Base-by-base conservation (phyloP, 2,329 filamentous ascomycete species). In the Penicillium sp. region DNA sequence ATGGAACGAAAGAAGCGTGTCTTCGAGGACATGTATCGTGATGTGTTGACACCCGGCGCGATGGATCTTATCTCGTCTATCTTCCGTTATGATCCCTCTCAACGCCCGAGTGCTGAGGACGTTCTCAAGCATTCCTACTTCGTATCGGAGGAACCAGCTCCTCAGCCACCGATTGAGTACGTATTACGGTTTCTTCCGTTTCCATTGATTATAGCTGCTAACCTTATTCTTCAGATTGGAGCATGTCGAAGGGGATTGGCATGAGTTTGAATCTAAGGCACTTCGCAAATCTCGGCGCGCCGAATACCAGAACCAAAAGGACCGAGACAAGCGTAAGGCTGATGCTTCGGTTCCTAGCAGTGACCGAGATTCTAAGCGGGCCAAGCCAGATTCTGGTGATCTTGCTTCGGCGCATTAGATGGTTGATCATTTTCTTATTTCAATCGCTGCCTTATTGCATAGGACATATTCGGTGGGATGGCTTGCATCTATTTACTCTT, bases 261-360 rank as follows among this genome's bases (percentile, higher is more conserved):
- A 99, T 66, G 93, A 99, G 67, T 95, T 97, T 63, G 93, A 99
- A 73, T 95, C 89, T 48, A 99, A 99, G 73, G 91, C 90, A 13
- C 77, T 95, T 22, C 80, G 93, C 28, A 93, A 93, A 69, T 76
- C 75, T 14, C 70, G 79, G 45, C 71, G 73, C 38, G 72, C 64
- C 48, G 72, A 75, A 51, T 65, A 72, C 28, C 69, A 72, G 53
- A 73, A 72, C 55, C 72, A 76, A 49, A 73, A 72, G 56, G 77
- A 61, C 16, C 56, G 57, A 4, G 57, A 78, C 57, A 78, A 77
- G 55, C 71, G 75, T 41, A 77, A 75, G 58, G 71, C 69, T 10
- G 69, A 67, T 31, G 61, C 65, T 13, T 59, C 64, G 8, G 61
- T 53, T 35, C 52, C 63, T 30, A 62, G 59, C 14, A 66, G 63